Evolutionary conservation across 345 rosid genomes (phyloP), one percentile per base, ranked within the genome.

Genomic region (Pistacia atlantica): DNA sequence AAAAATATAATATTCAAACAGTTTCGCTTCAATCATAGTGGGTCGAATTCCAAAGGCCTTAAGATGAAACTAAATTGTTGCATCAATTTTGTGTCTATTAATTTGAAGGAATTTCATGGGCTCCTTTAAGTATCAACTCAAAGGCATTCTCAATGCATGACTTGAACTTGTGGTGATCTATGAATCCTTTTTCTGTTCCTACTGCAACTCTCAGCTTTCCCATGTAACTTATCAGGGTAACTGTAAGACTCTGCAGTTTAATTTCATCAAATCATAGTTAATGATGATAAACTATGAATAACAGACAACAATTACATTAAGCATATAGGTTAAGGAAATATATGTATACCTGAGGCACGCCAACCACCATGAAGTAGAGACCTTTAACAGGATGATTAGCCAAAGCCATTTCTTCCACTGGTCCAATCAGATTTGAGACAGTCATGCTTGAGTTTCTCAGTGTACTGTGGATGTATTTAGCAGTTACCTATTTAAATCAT

Each of bases 361-460:
- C 90, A 0, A 62, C 77, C 2, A 83, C 83, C 86, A 80, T 75
- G 56, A 80, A 87, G 67, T 86, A 89, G 8, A 87, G 56, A 70
- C 90, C 85, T 62, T 80, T 81, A 13, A 89, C 6, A 0, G 92
- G 92, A 80, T 83, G 89, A 74, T 74, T 65, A 73, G 83, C 84
- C 66, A 87, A 80, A 46, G 88, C 79, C 89, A 85, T 84, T 51
- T 48, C 25, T 58, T 87, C 89, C 42, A 75, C 20, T 0, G 90
- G 90, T 11, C 92, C 89, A 13, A 84, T 80, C 46, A 89, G 4
- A 55, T 89, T 87, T 71, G 92, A 77, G 31, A 89, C 73, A 11
- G 81, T 55, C 88, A 87, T 82, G 89, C 90, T 89, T 18, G 87
- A 74, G 51, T 84, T 89, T 67, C 62, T 80, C n/a, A 84, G n/a